These are phyloP conservation scores for Boletus fagicola DNA, from an alignment of 768 basidiomycete species.

Conservation along the genomic window DNA sequence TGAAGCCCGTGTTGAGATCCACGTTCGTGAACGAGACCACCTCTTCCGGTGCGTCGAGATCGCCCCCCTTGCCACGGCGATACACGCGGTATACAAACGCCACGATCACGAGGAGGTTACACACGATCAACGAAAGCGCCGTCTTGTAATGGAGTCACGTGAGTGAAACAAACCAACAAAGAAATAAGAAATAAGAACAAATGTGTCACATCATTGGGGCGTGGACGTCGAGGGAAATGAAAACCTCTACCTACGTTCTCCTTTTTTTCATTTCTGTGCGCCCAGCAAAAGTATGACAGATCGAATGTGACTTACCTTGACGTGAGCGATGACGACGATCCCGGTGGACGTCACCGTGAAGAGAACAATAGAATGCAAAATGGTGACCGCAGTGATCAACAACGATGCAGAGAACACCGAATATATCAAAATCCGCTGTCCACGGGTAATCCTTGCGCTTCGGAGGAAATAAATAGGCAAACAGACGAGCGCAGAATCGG, in stretches of 20 bases:
- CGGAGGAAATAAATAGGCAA: constrained; percentile 18
- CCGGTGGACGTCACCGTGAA: neutral
- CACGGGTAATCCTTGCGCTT: constrained; percentile 1
- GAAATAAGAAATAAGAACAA: too few relatives aligned
- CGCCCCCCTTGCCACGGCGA: neutral
- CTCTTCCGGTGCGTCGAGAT: constrained; percentile 3
- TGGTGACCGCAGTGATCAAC: constrained; percentile 18
- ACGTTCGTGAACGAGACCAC: constrained; percentile 15
- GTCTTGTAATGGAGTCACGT: constrained; percentile 9
- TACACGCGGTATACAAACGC: constrained; percentile 20
- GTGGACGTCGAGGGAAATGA: neutral
- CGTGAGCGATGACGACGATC: constrained; percentile 21
- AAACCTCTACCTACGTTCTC: neutral
- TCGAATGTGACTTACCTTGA: constrained; percentile 18
- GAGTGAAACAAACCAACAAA: neutral
- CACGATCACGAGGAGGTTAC: constrained; percentile 28
- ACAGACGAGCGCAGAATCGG: constrained; percentile 19
- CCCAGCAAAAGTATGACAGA: neutral
- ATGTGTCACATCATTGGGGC: neutral
- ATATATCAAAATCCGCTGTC: constrained; percentile 19
- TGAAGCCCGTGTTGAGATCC: constrained; percentile 7
- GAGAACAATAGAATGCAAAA: constrained; percentile 18
- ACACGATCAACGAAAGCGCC: constrained; percentile 19
- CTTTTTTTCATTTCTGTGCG: neutral
- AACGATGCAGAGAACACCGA: constrained; percentile 21